phyloP scores from a whole-genome alignment of 148 eudicot genomes.

The Euryodendron excelsum region DNA sequence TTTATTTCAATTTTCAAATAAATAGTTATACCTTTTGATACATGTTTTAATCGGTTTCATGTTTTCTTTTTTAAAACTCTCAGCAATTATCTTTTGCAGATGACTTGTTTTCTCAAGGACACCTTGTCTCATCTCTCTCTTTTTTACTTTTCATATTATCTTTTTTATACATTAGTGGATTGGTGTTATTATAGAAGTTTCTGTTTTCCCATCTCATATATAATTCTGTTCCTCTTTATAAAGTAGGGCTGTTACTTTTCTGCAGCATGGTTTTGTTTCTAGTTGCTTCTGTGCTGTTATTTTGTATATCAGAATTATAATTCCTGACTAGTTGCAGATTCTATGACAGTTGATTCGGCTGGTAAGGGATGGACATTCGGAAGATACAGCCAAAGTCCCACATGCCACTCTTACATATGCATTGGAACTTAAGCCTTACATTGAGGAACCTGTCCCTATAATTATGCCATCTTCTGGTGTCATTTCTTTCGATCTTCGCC shows the following conservation, averaged over 20 bases:
- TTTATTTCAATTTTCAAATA: no score
- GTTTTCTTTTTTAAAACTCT: not conserved
- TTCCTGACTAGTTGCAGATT: conserved; percentile 10
- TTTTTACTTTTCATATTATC: no score
- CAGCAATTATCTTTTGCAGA: not conserved
- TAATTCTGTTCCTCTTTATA: not conserved
- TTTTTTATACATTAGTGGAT: not conserved
- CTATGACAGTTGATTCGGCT: conserved; percentile 68
- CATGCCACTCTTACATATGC: conserved; percentile 68
- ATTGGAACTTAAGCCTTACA: conserved; percentile 88
- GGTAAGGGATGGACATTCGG: conserved; percentile 54
- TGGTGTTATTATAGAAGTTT: not conserved
- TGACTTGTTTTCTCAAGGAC: not conserved
- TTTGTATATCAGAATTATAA: conserved; percentile 2
- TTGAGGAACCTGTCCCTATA: conserved; percentile 78
- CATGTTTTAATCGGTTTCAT: not conserved
- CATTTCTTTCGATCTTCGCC: conserved; percentile 69
- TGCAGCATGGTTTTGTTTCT: not conserved
- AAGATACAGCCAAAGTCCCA: conserved; percentile 44
- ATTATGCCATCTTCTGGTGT: conserved; percentile 39
- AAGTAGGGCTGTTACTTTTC: not conserved
- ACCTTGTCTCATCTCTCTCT: not conserved
- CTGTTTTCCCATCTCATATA: not conserved
- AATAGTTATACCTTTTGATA: conserved; percentile 7
- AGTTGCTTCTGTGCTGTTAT: not conserved